These are phyloP conservation scores for Chrysoporthe deuterocubensis DNA, from an alignment of 2,329 filamentous ascomycete species.

Conservation along the genomic window DNA sequence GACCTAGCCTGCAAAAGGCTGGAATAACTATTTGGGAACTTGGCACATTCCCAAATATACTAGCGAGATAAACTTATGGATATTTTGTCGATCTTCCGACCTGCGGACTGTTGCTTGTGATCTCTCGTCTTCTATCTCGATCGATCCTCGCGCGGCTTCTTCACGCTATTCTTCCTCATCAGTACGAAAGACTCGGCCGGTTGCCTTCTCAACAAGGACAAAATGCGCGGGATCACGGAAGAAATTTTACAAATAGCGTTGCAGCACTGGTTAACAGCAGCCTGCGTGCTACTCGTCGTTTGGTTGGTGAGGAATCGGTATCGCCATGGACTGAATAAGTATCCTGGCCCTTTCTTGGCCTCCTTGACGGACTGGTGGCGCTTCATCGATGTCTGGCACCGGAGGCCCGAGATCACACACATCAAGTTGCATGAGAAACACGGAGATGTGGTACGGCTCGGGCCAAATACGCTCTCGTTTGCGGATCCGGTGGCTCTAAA, in stretches of 20 bases:
- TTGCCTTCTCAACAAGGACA: neutral
- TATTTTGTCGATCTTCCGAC: neutral
- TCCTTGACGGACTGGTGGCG: conserved; percentile 75
- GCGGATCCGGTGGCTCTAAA: conserved; percentile 31
- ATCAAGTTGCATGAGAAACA: conserved; percentile 54
- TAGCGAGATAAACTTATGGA: neutral
- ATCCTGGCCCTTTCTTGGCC: conserved; percentile 73
- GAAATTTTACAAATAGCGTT: conserved; percentile 41
- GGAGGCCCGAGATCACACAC: conserved; percentile 69
- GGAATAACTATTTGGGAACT: conserved; percentile 2
- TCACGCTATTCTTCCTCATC: neutral
- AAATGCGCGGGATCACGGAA: conserved; percentile 36
- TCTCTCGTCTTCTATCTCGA: neutral
- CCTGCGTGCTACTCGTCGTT: conserved; percentile 38
- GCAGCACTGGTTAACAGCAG: conserved; percentile 49
- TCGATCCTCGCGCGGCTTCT: neutral
- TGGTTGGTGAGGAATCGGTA: conserved; percentile 55
- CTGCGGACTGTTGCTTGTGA: neutral
- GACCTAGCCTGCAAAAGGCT: neutral
- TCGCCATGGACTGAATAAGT: conserved; percentile 66
- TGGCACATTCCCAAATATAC: neutral
- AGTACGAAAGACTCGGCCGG: neutral
- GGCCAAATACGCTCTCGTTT: conserved; percentile 45
- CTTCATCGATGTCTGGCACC: conserved; percentile 68
- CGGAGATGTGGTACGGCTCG: conserved; percentile 44